Evolutionary conservation across 164 flowering plant species (phyloP).

Genomic region (Liriodendron chinense): DNA sequence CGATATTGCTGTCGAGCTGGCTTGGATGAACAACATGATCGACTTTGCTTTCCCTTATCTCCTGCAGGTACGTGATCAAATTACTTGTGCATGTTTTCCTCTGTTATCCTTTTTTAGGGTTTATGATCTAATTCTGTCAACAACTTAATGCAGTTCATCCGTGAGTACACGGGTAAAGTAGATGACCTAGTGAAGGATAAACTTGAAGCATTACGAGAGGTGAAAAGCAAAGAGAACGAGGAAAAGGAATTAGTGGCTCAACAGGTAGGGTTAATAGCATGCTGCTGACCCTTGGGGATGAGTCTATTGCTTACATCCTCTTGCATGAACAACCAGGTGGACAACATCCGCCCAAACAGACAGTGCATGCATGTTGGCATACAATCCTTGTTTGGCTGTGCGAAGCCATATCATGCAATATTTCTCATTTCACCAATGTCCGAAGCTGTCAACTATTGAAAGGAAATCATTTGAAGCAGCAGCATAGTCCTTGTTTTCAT

Average conservation of each 20-base stretch:
- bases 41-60: constrained; percentile 96
- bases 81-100: neutral
- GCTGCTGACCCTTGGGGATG: neutral
- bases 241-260: constrained; percentile 89
- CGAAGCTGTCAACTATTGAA: neutral
- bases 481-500: neutral
- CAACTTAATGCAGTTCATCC: constrained; percentile 48
- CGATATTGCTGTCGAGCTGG: constrained; percentile 93
- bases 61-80: constrained; percentile 59
- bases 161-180: constrained; percentile 87
- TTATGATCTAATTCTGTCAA: neutral
- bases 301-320: neutral
- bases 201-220: constrained; percentile 68
- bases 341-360: too few species aligned
- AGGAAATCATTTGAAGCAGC: neutral
- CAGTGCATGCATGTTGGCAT: constrained; percentile 1
- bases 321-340: neutral
- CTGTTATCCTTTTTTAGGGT: neutral
- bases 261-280: constrained; percentile 50
- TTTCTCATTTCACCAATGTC: too few species aligned
- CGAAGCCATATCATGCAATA: too few species aligned
- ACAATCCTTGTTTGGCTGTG: neutral
- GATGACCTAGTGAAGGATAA: constrained; percentile 93
- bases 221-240: constrained; percentile 80
- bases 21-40: constrained; percentile 94